Base-by-base conservation (phyloP, 176 grass and related monocot genomes). In the Aegilops tauschii region DNA sequence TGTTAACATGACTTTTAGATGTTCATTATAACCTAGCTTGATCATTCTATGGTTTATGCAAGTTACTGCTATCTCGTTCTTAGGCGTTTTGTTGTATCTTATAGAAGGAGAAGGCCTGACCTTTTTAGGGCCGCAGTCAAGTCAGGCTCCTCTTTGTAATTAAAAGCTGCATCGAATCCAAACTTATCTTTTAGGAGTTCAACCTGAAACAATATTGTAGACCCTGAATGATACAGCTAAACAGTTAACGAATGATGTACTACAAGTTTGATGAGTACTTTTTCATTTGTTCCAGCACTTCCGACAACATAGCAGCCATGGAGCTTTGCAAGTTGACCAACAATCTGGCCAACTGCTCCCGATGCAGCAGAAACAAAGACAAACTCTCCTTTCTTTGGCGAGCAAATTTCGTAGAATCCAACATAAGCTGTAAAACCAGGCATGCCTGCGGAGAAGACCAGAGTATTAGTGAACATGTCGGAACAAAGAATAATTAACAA, bases 351-450 rank as follows among this genome's bases (percentile, higher is more conserved):
- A 69, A 98, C 93, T n/a, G 96, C 96, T 71, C 93, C 91, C 8
- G 93, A 95, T 85, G 96, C 93, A 87, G 91, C 96, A 27, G 93
- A 98, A 42, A 98, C 89, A 87, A 92, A 98, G n/a, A 98, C 89
- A 75, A 83, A 90, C 4, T 98, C 96, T 14, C 90, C 96, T 76
- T 91, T 89, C 91, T 98, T 93, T 4, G 93, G 93, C 27, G 87
- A 88, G 79, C 96, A 92, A 9, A 95, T 70, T 65, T 95, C 91
- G 18, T 93, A 90, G 81, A 98, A 95, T 25, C 93, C 96, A 35
- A 87, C 91, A 79, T 95, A 98, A 81, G 96, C 96, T 58, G 96
- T 98, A 87, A 98, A 98, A 64, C 96, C 93, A 67, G 95, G 95
- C 95, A 98, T 98, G 47, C 93, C 90, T 95, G 76, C 16, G 16